phyloP scores from a whole-genome alignment of 208 protist genomes.

The Angomonas deanei region DNA sequence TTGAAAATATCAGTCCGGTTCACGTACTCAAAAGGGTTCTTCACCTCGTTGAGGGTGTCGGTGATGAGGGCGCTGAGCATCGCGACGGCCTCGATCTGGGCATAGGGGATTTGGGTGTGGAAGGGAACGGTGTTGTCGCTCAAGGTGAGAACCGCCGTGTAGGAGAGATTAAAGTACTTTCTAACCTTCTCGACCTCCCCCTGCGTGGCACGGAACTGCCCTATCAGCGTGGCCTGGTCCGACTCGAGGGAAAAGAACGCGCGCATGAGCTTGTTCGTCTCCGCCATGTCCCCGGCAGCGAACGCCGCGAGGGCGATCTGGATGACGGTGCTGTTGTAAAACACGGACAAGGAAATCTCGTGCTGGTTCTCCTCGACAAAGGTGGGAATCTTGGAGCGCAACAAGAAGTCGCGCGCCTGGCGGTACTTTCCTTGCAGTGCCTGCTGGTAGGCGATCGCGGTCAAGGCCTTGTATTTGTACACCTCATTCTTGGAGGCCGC shows the following conservation, averaged over 20 bases:
- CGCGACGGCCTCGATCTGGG: slow-evolving; percentile 65
- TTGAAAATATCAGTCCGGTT: slow-evolving; percentile 69
- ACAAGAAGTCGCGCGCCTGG: slow-evolving; percentile 65
- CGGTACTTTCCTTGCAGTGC: slow-evolving; percentile 66
- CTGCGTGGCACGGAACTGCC: slow-evolving; percentile 44
- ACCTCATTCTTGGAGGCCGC: slow-evolving; percentile 25
- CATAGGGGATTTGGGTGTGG: slow-evolving; percentile 50
- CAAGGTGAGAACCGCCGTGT: slow-evolving; percentile 46
- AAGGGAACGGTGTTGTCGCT: slow-evolving; percentile 52
- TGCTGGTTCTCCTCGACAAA: slow-evolving; percentile 20
- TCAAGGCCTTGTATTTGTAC: slow-evolving; percentile 27
- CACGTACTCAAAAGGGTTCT: slow-evolving; percentile 74
- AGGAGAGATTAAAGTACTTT: neutral
- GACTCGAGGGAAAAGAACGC: slow-evolving; percentile 43
- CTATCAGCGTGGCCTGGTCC: slow-evolving; percentile 53
- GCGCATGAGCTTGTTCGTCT: slow-evolving; percentile 61
- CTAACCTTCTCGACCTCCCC: slow-evolving; percentile 11
- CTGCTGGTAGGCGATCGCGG: slow-evolving; percentile 74
- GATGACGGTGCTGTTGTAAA: slow-evolving; percentile 75
- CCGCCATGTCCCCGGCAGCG: slow-evolving; percentile 44
- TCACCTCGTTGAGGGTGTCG: slow-evolving; percentile 64
- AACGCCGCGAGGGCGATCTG: slow-evolving; percentile 83
- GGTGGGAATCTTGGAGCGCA: slow-evolving; percentile 43
- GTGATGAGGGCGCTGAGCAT: slow-evolving; percentile 76
- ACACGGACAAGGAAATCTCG: slow-evolving; percentile 35